These are phyloP conservation scores for Pneumocystis carinii DNA, from an alignment of 1,139 yeast species.

Conservation along the genomic window DNA sequence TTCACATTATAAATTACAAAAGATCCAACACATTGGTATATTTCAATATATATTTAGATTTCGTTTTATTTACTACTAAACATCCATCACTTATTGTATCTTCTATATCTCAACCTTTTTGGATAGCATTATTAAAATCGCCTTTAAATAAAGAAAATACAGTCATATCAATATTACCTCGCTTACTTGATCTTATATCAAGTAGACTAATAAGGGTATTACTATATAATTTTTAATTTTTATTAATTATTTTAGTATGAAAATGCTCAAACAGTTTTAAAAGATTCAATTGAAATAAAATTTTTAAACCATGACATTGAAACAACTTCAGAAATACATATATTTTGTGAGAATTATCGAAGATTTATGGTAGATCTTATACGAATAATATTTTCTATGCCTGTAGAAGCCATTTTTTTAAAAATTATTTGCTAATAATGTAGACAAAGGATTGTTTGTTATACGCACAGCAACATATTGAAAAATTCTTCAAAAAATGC, in stretches of 20 bases:
- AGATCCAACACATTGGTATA: constrained; percentile 38
- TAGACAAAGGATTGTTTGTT: constrained; percentile 65
- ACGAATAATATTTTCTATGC: constrained; percentile 67
- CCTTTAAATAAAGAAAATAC: constrained; percentile 27
- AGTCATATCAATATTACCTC: constrained; percentile 34
- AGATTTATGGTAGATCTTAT: constrained; percentile 83
- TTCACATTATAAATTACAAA: constrained; percentile 75
- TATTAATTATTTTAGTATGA: constrained; percentile 34
- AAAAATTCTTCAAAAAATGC: constrained; percentile 38
- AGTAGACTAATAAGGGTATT: constrained; percentile 41
- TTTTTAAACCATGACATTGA: constrained; percentile 77
- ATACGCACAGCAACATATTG: constrained; percentile 68
- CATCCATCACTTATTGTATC: constrained; percentile 82
- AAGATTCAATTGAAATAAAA: constrained; percentile 29
- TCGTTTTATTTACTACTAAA: constrained; percentile 65
- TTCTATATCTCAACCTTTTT: constrained; percentile 79
- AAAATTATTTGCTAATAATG: neutral
- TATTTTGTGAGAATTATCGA: constrained; percentile 66
- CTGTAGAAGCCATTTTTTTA: neutral
- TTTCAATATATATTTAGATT: constrained; percentile 46
- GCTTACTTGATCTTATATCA: constrained; percentile 60
- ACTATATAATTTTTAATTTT: neutral
- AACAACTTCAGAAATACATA: constrained; percentile 61
- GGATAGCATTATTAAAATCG: constrained; percentile 63
- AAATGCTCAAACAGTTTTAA: constrained; percentile 47